Evolutionary conservation across 331 rosid species (phyloP), one percentile per base, ranked within the genome.

Genomic region (Acacia concinna): DNA sequence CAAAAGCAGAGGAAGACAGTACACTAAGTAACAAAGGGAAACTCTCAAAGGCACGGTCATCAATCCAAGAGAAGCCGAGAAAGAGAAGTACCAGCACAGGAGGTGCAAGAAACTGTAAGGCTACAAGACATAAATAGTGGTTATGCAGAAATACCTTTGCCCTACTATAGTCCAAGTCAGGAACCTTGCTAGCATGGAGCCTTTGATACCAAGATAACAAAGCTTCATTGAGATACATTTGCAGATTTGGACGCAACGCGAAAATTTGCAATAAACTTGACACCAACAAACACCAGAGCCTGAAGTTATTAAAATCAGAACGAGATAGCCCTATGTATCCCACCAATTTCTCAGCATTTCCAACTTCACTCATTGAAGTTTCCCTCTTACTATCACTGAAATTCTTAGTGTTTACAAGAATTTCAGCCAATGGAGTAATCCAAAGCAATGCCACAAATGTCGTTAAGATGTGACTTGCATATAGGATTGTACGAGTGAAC

Each of bases 221-320:
- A 31, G 97, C 97, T 84, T 95, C 97, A 41, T 93, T 95, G 85
- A 95, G 86, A 88, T 85, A 93, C 98, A 95, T 95, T 79, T 95
- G 99, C 83, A 91, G 69, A 81, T 85, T 93, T 0, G 89, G 83
- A 75, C 97, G 83, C 21, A 93, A 57, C 1, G 93, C 91, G 46
- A 82, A 64, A 18, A 90, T 82, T 76, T 95, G 99, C 88, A 90
- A 65, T 46, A 93, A 56, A 77, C 94, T 79, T 8, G 94, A 88
- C 23, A 86, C 79, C 51, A 90, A 73, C 83, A 93, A 84, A 76
- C 91, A 90, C 85, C 94, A 93, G 28, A 73, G 35, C 92, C 93
- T 86, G 49, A 93, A 83, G 8, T 78, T 83, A 23, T 14, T 71
- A 73, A 92, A 91, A 74, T 91, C 94, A 11, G 82, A 78, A 17